Evolutionary conservation across 2,329 filamentous ascomycete genomes (phyloP).

Genomic region (Metarhizium brunneum): DNA sequence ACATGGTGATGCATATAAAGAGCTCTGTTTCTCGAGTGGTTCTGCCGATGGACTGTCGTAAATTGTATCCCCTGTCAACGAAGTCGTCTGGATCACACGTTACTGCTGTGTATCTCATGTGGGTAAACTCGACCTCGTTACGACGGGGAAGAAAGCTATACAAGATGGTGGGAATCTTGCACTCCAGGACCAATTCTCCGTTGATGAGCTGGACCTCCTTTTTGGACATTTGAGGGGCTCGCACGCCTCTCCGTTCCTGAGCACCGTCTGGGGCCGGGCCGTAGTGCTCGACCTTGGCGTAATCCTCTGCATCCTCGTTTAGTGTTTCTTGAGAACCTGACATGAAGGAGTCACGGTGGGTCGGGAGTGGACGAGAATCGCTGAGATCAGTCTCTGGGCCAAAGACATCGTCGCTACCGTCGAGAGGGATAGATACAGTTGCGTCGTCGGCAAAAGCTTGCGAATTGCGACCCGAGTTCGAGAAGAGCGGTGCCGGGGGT

Average conservation of each 20-base stretch:
- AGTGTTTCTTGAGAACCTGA: constrained; percentile 45
- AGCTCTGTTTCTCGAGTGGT: constrained; percentile 86
- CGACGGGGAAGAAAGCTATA: constrained; percentile 92
- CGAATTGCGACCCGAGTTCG: constrained; percentile 40
- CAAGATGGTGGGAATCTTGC: constrained; percentile 96
- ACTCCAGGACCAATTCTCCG: constrained; percentile 93
- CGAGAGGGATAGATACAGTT: constrained; percentile 63
- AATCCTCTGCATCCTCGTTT: constrained; percentile 32
- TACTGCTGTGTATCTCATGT: constrained; percentile 98
- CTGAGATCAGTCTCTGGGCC: constrained; percentile 48
- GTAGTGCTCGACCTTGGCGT: constrained; percentile 66
- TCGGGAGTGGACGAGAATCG: constrained; percentile 40
- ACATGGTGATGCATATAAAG: constrained; percentile 97
- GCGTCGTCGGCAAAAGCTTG: constrained; percentile 54
- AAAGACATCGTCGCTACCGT: constrained; percentile 64
- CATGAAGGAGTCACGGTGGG: constrained; percentile 46
- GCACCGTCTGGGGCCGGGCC: constrained; percentile 79
- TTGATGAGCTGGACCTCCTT: constrained; percentile 97
- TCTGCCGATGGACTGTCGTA: constrained; percentile 80
- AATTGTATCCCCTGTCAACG: constrained; percentile 76
- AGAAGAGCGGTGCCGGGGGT: constrained; percentile 81
- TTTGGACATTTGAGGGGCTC: constrained; percentile 78
- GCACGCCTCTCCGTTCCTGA: constrained; percentile 79
- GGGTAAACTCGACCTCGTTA: constrained; percentile 92
- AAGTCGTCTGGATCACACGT: constrained; percentile 97